Conservation (phyloP, 306 rosid genomes). For the Acacia melanoxylon region DNA sequence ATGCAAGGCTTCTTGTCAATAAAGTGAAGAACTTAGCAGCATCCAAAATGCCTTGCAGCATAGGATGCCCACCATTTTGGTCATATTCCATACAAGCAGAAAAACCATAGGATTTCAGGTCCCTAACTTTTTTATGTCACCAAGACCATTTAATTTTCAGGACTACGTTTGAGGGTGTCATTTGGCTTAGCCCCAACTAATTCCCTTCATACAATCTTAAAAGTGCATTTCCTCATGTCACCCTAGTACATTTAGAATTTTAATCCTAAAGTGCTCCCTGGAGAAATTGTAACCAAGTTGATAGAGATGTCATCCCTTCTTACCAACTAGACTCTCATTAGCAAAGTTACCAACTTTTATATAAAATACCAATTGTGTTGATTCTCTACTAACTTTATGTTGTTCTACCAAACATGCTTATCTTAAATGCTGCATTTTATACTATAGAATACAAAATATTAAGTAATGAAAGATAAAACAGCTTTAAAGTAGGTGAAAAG, state of each 20-base stretch:
- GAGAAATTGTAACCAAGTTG: background rate
- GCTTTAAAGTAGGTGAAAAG: slow-evolving; percentile 13
- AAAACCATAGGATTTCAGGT: background rate
- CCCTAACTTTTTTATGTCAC: background rate
- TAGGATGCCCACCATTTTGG: background rate
- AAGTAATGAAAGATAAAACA: background rate
- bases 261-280: background rate
- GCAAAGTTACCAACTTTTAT: background rate
- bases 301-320: background rate
- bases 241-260: background rate
- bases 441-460: background rate
- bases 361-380: background rate
- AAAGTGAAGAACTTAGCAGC: background rate
- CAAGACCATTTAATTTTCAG: background rate
- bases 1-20: background rate
- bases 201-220: background rate
- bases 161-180: background rate
- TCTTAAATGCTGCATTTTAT: background rate
- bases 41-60: background rate
- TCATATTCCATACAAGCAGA: background rate
- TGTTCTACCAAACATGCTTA: background rate
- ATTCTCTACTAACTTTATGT: background rate
- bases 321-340: background rate
- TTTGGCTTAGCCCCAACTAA: no score
- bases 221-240: background rate